phyloP scores from a whole-genome alignment of 495 filamentous ascomycete species.

The Aspergillus panamensis region DNA sequence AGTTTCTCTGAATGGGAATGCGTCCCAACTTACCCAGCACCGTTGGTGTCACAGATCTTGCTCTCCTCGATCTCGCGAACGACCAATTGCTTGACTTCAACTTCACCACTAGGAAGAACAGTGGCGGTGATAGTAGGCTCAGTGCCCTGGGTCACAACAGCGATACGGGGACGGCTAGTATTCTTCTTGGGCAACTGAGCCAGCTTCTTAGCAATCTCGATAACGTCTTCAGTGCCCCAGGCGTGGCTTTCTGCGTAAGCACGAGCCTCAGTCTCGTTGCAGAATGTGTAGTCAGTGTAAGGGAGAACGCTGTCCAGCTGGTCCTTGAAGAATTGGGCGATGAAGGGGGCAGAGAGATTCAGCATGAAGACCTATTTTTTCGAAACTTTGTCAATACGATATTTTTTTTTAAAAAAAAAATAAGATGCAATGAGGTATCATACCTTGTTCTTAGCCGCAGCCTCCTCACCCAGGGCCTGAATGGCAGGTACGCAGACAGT shows the following conservation, averaged over 20 bases:
- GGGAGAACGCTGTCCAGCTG: slow-evolving; percentile 76
- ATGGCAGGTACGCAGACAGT: slow-evolving; percentile 88
- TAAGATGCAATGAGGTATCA: background rate
- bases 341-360: slow-evolving; percentile 91
- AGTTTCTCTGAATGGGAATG: background rate
- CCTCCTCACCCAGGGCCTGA: slow-evolving; percentile 83
- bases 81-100: slow-evolving; percentile 68
- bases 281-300: slow-evolving; percentile 95
- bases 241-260: slow-evolving; percentile 79
- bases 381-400: background rate
- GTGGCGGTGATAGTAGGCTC: slow-evolving; percentile 79
- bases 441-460: slow-evolving; percentile 80
- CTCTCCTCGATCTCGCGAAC: slow-evolving; percentile 71
- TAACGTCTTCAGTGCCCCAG: slow-evolving; percentile 67
- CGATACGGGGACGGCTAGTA: slow-evolving; percentile 68
- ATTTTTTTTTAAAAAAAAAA: background rate
- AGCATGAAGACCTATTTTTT: slow-evolving; percentile 78
- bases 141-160: slow-evolving; percentile 92
- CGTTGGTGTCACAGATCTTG: slow-evolving; percentile 91
- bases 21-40: slow-evolving; percentile 62
- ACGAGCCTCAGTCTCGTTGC: slow-evolving; percentile 92
- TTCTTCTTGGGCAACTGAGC: slow-evolving; percentile 90
- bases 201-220: slow-evolving; percentile 82
- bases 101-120: slow-evolving; percentile 54
- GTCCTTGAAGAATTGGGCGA: slow-evolving; percentile 96